Evolutionary conservation across 1,284 basidiomycete species (phyloP).

Genomic region (Sphagnurus paluster): DNA sequence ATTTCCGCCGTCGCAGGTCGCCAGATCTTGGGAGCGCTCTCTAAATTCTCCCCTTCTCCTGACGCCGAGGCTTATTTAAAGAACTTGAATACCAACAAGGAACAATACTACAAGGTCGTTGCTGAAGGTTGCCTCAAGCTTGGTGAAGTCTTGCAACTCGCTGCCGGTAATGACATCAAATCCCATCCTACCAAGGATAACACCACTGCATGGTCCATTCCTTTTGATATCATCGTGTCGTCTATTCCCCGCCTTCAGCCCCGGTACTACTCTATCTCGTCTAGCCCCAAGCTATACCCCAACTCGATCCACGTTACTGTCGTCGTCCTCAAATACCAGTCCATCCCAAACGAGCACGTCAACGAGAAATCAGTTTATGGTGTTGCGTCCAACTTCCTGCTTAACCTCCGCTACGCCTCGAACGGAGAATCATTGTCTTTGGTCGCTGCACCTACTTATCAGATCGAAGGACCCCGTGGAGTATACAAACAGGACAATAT

Average conservation of each 20-base stretch:
- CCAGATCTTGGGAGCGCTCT: conserved; percentile 86
- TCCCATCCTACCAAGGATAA: conserved; percentile 60
- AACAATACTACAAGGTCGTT: conserved; percentile 78
- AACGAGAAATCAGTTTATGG: conserved; percentile 75
- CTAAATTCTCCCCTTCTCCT: conserved; percentile 86
- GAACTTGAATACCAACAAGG: conserved; percentile 85
- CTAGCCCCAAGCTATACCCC: conserved; percentile 89
- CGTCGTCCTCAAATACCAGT: conserved; percentile 91
- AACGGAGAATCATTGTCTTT: conserved; percentile 57
- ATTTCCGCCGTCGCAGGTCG: conserved; percentile 92
- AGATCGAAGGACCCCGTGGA: conserved; percentile 87
- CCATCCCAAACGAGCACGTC: conserved; percentile 52
- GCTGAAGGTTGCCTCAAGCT: conserved; percentile 85
- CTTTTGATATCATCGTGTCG: conserved; percentile 95
- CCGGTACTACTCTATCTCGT: conserved; percentile 98
- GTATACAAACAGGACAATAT: conserved; percentile 71
- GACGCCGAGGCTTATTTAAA: conserved; percentile 77
- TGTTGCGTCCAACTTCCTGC: conserved; percentile 88
- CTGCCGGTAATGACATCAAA: conserved; percentile 75
- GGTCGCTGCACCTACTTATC: conserved; percentile 69
- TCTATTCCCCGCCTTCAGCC: conserved; percentile 92
- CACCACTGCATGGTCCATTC: conserved; percentile 88
- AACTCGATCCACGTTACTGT: conserved; percentile 92
- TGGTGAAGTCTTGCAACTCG: conserved; percentile 88
- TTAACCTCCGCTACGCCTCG: conserved; percentile 84